A percentile compares a stretch with the other conserved stretches of the same genome.
phyloP scores from a whole-genome alignment of 495 filamentous ascomycete genomes.

The Aspergillus indologenus region DNA sequence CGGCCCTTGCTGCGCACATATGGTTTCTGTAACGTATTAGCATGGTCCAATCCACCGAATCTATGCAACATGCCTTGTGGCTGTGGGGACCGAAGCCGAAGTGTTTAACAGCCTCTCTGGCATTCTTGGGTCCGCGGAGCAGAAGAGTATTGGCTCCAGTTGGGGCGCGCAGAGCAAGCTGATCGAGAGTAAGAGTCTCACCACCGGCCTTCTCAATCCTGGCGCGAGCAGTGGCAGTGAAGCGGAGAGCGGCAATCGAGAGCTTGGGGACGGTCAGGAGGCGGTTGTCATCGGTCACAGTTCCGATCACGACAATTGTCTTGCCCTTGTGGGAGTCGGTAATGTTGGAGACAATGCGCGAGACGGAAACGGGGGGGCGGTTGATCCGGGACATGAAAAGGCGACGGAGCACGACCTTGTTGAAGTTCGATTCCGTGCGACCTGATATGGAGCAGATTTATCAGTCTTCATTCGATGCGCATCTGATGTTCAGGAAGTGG shows the following conservation, averaged over 20 bases:
- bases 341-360: conserved; percentile 70
- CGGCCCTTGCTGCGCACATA: conserved; percentile 97
- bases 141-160: conserved; percentile 94
- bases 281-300: conserved; percentile 95
- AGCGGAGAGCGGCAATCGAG: conserved; percentile 85
- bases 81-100: conserved; percentile 97
- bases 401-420: conserved; percentile 92
- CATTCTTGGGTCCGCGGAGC: conserved; percentile 94
- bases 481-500: conserved; percentile 3
- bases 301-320: conserved; percentile 88
- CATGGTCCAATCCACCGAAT: not conserved
- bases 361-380: conserved; percentile 91
- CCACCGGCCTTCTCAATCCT: conserved; percentile 90
- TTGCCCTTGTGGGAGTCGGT: conserved; percentile 72
- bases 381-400: conserved; percentile 98
- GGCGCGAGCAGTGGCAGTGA: conserved; percentile 92
- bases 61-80: conserved; percentile 67
- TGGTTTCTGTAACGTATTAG: conserved; percentile 66
- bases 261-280: conserved; percentile 86
- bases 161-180: conserved; percentile 88
- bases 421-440: conserved; percentile 94
- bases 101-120: conserved; percentile 96
- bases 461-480: conserved; percentile 18
- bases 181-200: conserved; percentile 90
- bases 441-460: conserved; percentile 45